Percentiles rank a stretch among this genome's conserved stretches.
Evolutionary conservation across 2,329 filamentous ascomycete genomes (phyloP).

Genomic region (Keithomyces neogunnii): DNA sequence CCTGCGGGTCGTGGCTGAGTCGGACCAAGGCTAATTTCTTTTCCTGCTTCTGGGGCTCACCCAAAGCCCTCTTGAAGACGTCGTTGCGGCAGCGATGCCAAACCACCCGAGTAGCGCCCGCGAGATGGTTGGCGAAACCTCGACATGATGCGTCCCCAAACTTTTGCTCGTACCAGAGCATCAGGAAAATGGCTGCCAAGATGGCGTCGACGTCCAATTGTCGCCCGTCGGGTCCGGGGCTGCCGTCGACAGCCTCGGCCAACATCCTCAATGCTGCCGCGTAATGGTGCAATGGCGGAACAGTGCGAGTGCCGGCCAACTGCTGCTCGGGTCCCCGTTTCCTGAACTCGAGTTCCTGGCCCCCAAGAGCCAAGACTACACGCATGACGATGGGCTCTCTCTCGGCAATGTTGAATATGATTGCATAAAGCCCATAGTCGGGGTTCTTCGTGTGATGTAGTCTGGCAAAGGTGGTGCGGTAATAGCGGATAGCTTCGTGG

Average conservation of each 20-base stretch:
- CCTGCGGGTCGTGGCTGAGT: neutral
- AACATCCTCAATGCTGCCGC: conserved; percentile 21
- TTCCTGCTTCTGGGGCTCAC: neutral
- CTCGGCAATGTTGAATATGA: conserved; percentile 25
- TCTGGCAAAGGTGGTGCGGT: conserved; percentile 25
- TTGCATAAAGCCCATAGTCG: conserved; percentile 24
- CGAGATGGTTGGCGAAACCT: conserved; percentile 22
- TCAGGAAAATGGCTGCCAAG: conserved; percentile 23
- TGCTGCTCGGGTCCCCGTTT: conserved; percentile 10
- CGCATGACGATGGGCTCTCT: conserved; percentile 27
- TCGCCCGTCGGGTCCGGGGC: conserved; percentile 9
- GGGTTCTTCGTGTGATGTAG: conserved; percentile 27
- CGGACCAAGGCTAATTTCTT: conserved; percentile 4
- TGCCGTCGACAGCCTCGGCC: conserved; percentile 16
- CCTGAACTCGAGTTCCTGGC: conserved; percentile 20
- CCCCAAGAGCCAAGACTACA: conserved; percentile 24
- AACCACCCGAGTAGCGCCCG: conserved; percentile 21
- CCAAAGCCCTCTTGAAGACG: conserved; percentile 4
- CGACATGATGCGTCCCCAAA: conserved; percentile 23
- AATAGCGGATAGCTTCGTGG: conserved; percentile 26
- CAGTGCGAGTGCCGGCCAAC: conserved; percentile 3
- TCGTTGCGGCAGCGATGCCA: conserved; percentile 15
- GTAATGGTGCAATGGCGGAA: conserved; percentile 20
- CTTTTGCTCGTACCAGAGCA: conserved; percentile 29
- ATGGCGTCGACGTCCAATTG: conserved; percentile 17